Evolutionary conservation across 352 stramenopile species (phyloP).

Genomic region (Pythium guiyangense): DNA sequence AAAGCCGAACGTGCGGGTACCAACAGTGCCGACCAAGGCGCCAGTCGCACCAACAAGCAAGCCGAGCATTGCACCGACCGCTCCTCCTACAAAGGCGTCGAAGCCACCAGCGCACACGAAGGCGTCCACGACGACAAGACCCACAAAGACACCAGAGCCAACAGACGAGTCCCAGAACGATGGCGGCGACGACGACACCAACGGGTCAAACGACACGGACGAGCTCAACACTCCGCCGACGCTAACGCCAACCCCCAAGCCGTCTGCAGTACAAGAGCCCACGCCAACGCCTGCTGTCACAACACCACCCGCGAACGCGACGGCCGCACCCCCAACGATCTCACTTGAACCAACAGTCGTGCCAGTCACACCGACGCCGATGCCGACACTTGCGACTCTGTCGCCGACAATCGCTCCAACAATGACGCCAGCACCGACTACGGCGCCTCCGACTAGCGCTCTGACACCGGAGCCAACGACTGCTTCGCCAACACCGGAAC

Average conservation of each 20-base stretch:
- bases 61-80: too few species aligned
- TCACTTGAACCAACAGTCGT: not conserved
- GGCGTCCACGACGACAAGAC: slow-evolving; percentile 1
- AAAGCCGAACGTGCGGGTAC: too few species aligned
- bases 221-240: not conserved
- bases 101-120: too few species aligned
- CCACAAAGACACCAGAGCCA: slow-evolving; percentile 6
- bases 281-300: slow-evolving; percentile 6
- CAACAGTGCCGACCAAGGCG: not conserved
- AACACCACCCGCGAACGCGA: slow-evolving; percentile 3
- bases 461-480: not conserved
- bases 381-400: not conserved
- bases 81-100: slow-evolving; percentile 1
- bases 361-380: slow-evolving; percentile 2
- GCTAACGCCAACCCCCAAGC: slow-evolving; percentile 1
- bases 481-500: slow-evolving; percentile 7
- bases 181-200: not conserved
- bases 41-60: not conserved
- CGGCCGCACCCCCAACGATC: not conserved
- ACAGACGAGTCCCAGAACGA: not conserved
- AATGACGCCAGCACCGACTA: slow-evolving; percentile 1
- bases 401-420: slow-evolving; percentile 3
- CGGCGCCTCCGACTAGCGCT: slow-evolving; percentile 3
- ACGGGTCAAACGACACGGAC: not conserved
- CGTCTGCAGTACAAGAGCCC: slow-evolving; percentile 2